Conservation (phyloP, 2,329 filamentous ascomycete genomes). For the Epichloe bromicola region DNA sequence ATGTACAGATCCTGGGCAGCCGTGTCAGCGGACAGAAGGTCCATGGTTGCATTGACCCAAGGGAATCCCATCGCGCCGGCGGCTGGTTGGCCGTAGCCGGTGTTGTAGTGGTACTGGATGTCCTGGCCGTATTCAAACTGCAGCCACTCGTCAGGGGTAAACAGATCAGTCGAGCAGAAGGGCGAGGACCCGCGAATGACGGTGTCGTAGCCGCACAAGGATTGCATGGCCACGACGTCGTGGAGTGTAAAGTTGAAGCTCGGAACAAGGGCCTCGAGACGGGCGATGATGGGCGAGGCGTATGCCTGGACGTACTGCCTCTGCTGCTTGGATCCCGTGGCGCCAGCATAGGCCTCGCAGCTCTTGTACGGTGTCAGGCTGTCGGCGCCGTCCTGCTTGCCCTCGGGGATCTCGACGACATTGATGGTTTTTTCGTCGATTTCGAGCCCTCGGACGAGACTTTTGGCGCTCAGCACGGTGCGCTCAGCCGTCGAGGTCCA, state of each 20-base stretch:
- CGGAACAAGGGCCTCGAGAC: conserved; percentile 38
- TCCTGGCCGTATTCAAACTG: conserved; percentile 53
- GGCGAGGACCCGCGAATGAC: conserved; percentile 48
- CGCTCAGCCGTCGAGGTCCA: conserved; percentile 53
- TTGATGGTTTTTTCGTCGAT: conserved; percentile 38
- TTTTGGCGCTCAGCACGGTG: conserved; percentile 43
- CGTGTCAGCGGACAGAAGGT: conserved; percentile 28
- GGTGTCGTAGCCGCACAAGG: conserved; percentile 53
- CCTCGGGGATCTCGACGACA: conserved; percentile 42
- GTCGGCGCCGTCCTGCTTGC: conserved; percentile 43
- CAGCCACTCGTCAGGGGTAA: conserved; percentile 51
- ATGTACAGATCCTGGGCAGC: conserved; percentile 47
- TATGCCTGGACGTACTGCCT: conserved; percentile 38
- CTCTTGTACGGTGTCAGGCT: conserved; percentile 50
- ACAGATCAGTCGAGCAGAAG: conserved; percentile 47
- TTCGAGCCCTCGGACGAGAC: conserved; percentile 44
- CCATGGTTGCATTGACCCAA: conserved; percentile 54
- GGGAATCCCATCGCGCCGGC: conserved; percentile 46
- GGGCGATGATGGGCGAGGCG: conserved; percentile 45
- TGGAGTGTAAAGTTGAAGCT: conserved; percentile 49
- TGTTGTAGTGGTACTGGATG: conserved; percentile 51
- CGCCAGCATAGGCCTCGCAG: conserved; percentile 49
- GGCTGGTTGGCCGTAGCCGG: conserved; percentile 47
- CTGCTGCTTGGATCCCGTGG: conserved; percentile 42
- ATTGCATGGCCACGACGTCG: conserved; percentile 53